Evolutionary conservation across 208 protist genomes (phyloP), one percentile per base, ranked within the genome.

Genomic region (Trypanosoma lewisi): DNA sequence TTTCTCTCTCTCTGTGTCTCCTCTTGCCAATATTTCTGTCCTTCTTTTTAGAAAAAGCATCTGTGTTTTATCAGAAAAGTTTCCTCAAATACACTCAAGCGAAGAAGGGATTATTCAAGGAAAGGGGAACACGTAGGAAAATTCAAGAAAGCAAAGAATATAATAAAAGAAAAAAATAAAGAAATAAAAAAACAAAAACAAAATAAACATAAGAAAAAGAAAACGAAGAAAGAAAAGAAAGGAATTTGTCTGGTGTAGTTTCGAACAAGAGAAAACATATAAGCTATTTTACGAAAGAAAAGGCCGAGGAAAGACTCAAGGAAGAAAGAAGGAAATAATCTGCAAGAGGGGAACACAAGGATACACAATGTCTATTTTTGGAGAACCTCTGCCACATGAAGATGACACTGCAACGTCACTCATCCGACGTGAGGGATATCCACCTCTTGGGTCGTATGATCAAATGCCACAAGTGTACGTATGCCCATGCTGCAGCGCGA

Each of bases 391-490:
- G 49, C 89, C 89, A 1, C 77, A 87, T 64, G 89, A 95, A 73
- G 89, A 95, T 77, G 87, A 95, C 75, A 95, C 89, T 14, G 86
- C 86, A 7, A 75, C 80, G 14, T 92, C 89, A 31, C 77, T 95
- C 57, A 95, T 95, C 44, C 89, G 89, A 48, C 83, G 86, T 42
- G 61, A 74, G 39, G 89, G 89, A 34, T 95, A 77, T 67, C 89
- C 89, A 21, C 89, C 89, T 2, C 67, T 86, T 34, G 70, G 69
- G 19, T 80, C 77, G 16, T 93, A 93, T 68, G 74, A 86, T 59
- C 89, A 95, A 75, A 92, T 92, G 74, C 89, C 89, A 6, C 66
- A 93, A 70, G 39, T 77, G 5, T 95, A 95, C 71, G 54, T 75
- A 2, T 95, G 89, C 69, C 82, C 84, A 3, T 95, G 89, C 73